Conservation (phyloP, 192 early-diverging fungal species). For the Backusella luteola region DNA sequence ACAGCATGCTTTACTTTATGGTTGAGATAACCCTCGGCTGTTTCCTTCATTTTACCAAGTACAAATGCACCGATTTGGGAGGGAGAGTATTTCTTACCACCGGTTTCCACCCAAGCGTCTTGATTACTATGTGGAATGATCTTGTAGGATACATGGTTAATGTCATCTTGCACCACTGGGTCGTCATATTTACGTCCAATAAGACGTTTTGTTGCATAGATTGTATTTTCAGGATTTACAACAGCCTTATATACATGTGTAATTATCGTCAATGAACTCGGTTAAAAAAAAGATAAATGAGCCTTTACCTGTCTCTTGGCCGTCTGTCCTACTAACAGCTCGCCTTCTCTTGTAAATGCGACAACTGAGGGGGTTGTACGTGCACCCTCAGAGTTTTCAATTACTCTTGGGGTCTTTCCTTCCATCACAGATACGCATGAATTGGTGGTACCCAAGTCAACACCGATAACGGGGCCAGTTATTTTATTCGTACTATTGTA, state of each 20-base stretch:
- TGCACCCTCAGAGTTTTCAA: constrained; percentile 96
- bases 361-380: constrained; percentile 97
- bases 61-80: constrained; percentile 96
- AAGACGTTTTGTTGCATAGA: constrained; percentile 96
- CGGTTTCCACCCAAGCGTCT: constrained; percentile 96
- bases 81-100: constrained; percentile 94
- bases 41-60: constrained; percentile 99
- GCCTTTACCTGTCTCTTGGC: constrained; percentile 87
- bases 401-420: constrained; percentile 94
- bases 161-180: constrained; percentile 84
- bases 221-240: constrained; percentile 97
- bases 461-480: constrained; percentile 91
- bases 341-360: constrained; percentile 94
- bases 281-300: not conserved
- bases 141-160: constrained; percentile 91
- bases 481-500: constrained; percentile 70
- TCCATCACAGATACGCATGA: constrained; percentile 99
- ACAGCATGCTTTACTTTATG: constrained; percentile 89
- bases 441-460: constrained; percentile 99
- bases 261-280: not conserved
- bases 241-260: constrained; percentile 59
- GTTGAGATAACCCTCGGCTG: constrained; percentile 80
- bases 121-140: constrained; percentile 94
- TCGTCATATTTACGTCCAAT: constrained; percentile 95
- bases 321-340: constrained; percentile 94